Percentiles rank a stretch among this genome's conserved stretches.
Conservation (phyloP, 352 stramenopile genomes). For the Phytophthora pluvialis region DNA sequence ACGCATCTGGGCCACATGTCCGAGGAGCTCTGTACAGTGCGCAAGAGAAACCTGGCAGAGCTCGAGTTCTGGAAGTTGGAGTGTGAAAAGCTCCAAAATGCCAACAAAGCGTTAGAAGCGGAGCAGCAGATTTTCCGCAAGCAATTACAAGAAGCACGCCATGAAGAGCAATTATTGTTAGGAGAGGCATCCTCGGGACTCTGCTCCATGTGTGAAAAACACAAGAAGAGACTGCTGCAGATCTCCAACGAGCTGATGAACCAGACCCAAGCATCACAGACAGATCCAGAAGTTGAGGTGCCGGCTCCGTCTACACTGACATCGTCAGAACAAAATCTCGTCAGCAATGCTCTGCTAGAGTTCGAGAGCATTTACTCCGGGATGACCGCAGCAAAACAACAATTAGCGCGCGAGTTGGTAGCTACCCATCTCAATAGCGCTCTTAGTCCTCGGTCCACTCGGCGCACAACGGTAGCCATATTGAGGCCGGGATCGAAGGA, state of each 20-base stretch:
- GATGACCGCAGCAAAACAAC: slow-evolving; percentile 45
- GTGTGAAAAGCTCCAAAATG: slow-evolving; percentile 69
- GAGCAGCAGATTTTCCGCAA: slow-evolving; percentile 45
- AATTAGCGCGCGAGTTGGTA: slow-evolving; percentile 37
- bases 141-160: slow-evolving; percentile 35
- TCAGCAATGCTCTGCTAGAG: slow-evolving; percentile 52
- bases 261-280: slow-evolving; percentile 4
- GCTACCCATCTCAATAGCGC: slow-evolving; percentile 18
- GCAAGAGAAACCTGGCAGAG: slow-evolving; percentile 63
- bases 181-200: not conserved
- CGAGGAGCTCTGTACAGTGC: slow-evolving; percentile 69
- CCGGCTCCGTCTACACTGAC: slow-evolving; percentile 26
- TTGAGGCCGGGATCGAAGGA: not conserved
- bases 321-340: slow-evolving; percentile 42
- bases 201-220: slow-evolving; percentile 59
- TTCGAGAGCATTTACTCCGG: slow-evolving; percentile 54
- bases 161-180: slow-evolving; percentile 2
- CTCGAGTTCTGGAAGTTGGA: slow-evolving; percentile 75
- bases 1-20: slow-evolving; percentile 72
- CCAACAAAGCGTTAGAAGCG: slow-evolving; percentile 42
- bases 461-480: slow-evolving; percentile 7
- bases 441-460: slow-evolving; percentile 4
- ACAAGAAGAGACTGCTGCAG: slow-evolving; percentile 53
- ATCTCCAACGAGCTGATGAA: slow-evolving; percentile 55
- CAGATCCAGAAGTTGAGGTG: slow-evolving; percentile 18